Evolutionary conservation across 78 protist genomes (phyloP).

Genomic region (Anaeramoeba ignava): DNA sequence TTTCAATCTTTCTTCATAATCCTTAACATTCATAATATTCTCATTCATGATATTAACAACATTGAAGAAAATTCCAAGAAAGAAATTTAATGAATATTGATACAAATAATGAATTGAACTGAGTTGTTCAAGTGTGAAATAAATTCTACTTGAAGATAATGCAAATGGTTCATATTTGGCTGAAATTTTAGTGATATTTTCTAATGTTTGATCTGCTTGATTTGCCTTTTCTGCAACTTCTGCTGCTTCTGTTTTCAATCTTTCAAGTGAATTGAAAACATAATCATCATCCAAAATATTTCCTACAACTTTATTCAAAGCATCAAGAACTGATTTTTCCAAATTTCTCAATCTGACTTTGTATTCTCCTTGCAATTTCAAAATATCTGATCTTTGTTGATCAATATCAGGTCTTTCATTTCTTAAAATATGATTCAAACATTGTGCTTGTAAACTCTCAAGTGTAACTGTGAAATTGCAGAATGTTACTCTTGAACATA

Average conservation of each 20-base stretch:
- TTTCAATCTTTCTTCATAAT: conserved; percentile 46
- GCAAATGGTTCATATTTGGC: conserved; percentile 59
- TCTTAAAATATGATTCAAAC: conserved; percentile 29
- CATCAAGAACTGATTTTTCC: conserved; percentile 70
- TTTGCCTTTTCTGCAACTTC: conserved; percentile 52
- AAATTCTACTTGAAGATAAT: conserved; percentile 42
- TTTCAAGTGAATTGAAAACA: conserved; percentile 69
- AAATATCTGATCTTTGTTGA: conserved; percentile 54
- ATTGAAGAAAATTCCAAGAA: conserved; percentile 52
- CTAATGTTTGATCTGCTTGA: conserved; percentile 56
- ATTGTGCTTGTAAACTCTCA: conserved; percentile 49
- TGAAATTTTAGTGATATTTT: conserved; percentile 33
- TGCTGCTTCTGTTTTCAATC: conserved; percentile 49
- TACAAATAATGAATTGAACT: conserved; percentile 62
- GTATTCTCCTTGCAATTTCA: conserved; percentile 77
- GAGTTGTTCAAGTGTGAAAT: conserved; percentile 69
- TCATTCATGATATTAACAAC: not conserved
- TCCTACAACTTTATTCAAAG: conserved; percentile 51
- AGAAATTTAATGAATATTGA: conserved; percentile 65
- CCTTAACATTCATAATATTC: not conserved
- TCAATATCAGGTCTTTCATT: conserved; percentile 65
- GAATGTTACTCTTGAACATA: conserved; percentile 80
- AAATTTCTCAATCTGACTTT: conserved; percentile 50
- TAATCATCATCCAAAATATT: conserved; percentile 77
- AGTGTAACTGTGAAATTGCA: conserved; percentile 87